phyloP scores from a whole-genome alignment of 495 filamentous ascomycete genomes.

The Aspergillus baeticus region DNA sequence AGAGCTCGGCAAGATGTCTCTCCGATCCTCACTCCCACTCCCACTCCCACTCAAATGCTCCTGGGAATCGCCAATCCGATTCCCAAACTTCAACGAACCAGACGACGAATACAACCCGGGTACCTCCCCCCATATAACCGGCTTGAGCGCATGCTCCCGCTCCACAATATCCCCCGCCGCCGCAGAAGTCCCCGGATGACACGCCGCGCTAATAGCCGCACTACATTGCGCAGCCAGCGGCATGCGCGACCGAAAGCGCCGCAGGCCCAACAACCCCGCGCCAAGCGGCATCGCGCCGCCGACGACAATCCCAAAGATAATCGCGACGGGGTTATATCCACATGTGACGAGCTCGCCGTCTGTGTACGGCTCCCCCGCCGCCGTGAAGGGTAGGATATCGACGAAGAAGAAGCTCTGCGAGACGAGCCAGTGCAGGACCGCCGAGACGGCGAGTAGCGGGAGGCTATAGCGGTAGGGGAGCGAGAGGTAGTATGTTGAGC shows the following conservation, averaged over 20 bases:
- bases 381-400: conserved; percentile 7
- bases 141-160: conserved; percentile 15
- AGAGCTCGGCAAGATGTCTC: neutral
- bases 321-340: conserved; percentile 10
- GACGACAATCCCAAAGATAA: conserved; percentile 5
- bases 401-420: conserved; percentile 39
- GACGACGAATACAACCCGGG: neutral
- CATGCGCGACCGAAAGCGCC: conserved; percentile 19
- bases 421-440: conserved; percentile 38
- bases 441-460: conserved; percentile 25
- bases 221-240: conserved; percentile 33
- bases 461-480: conserved; percentile 42
- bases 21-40: neutral
- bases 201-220: conserved; percentile 43
- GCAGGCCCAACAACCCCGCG: neutral
- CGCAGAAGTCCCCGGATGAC: conserved; percentile 26
- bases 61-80: neutral
- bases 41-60: neutral
- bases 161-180: neutral
- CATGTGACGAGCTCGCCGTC: neutral
- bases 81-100: neutral
- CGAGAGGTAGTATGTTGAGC: conserved; percentile 40
- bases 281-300: neutral
- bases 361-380: neutral
- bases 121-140: conserved; percentile 21